phyloP scores from a whole-genome alignment of 2,329 filamentous ascomycete species.

The Massarina eburnea region DNA sequence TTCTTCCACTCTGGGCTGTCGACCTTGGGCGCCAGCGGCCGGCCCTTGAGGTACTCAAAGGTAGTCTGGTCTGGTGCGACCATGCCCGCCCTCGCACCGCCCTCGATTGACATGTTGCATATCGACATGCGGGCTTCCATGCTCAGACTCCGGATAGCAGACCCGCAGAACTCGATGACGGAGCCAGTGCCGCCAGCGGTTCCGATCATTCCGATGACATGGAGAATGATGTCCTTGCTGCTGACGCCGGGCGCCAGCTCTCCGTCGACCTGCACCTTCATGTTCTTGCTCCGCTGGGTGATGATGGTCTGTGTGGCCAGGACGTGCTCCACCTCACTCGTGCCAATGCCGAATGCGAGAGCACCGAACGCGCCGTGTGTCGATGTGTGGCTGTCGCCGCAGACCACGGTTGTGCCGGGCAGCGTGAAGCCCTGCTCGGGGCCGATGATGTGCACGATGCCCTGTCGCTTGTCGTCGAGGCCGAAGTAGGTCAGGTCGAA shows the following conservation, averaged over 20 bases:
- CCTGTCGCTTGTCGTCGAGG: constrained; percentile 92
- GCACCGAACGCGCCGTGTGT: constrained; percentile 96
- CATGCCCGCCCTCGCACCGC: constrained; percentile 92
- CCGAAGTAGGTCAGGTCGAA: constrained; percentile 98
- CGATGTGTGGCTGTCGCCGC: constrained; percentile 96
- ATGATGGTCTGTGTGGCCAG: constrained; percentile 94
- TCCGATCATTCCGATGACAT: constrained; percentile 91
- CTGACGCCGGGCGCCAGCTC: constrained; percentile 87
- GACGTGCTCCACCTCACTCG: constrained; percentile 97
- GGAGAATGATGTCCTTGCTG: constrained; percentile 92
- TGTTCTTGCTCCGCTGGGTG: constrained; percentile 96
- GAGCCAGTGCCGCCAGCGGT: constrained; percentile 92
- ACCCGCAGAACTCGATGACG: constrained; percentile 97
- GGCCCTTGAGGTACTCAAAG: constrained; percentile 91
- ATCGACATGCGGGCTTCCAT: constrained; percentile 99
- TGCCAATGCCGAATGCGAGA: constrained; percentile 95
- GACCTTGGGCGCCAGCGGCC: constrained; percentile 81
- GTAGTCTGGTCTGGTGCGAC: constrained; percentile 92
- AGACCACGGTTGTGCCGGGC: constrained; percentile 94
- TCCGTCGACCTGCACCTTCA: constrained; percentile 94
- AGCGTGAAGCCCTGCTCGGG: constrained; percentile 99
- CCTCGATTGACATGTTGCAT: constrained; percentile 99
- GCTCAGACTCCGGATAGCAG: constrained; percentile 82
- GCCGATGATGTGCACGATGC: constrained; percentile 97
- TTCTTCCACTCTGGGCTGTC: constrained; percentile 88